phyloP scores from a whole-genome alignment of 2,329 filamentous ascomycete species.

The Colletotrichum sp. region DNA sequence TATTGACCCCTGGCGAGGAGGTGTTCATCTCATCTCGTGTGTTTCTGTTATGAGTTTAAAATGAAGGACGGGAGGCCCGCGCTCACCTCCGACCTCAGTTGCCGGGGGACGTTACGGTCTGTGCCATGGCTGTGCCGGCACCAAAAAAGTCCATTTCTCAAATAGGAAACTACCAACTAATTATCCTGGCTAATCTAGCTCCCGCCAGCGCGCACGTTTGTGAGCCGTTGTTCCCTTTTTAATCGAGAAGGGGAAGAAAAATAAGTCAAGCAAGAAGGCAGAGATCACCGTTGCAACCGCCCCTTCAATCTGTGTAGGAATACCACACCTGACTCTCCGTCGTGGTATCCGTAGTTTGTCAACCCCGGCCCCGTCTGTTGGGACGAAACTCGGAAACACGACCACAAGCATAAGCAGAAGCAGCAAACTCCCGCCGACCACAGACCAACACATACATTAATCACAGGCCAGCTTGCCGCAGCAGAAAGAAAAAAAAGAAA shows the following conservation, averaged over 20 bases:
- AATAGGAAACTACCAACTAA: not conserved
- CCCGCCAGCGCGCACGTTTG: not conserved
- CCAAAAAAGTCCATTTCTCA: not conserved
- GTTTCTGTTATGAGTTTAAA: not conserved
- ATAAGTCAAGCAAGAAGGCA: not conserved
- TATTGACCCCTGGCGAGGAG: not conserved
- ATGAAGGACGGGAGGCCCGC: not conserved
- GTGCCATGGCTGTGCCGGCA: not conserved
- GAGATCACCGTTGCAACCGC: not conserved
- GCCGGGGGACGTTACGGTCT: not conserved
- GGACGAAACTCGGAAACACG: not conserved
- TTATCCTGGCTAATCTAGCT: not conserved
- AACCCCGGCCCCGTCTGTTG: not conserved
- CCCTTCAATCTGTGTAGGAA: not conserved
- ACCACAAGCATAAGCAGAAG: not conserved
- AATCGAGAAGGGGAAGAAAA: not conserved
- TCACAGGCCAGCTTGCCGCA: not conserved
- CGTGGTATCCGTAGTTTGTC: not conserved
- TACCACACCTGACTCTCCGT: not conserved
- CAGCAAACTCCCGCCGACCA: not conserved
- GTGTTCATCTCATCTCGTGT: not conserved
- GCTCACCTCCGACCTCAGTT: not conserved
- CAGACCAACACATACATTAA: not conserved
- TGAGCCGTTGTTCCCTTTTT: not conserved
- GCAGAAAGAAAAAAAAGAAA: not conserved